Percentiles rank a stretch among this genome's conserved stretches.
phyloP scores from a whole-genome alignment of 1,139 yeast genomes.

The Scheffersomyces lignicola region DNA sequence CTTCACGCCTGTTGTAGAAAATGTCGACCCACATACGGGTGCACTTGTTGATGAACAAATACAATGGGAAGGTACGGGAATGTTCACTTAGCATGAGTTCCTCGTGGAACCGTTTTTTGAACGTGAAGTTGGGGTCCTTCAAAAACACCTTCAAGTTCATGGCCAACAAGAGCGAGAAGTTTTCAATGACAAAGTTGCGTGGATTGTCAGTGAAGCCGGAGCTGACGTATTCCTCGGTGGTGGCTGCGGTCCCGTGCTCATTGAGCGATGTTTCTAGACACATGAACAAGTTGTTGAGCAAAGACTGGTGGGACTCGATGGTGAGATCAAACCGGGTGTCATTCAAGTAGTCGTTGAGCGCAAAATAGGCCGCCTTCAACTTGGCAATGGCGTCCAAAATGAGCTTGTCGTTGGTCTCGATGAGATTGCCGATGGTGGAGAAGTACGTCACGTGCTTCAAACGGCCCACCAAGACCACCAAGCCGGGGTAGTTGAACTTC shows the following conservation, averaged over 20 bases:
- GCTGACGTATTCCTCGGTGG: constrained; percentile 45
- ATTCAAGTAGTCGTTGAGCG: constrained; percentile 39
- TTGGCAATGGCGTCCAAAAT: constrained; percentile 33
- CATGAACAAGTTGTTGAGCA: constrained; percentile 43
- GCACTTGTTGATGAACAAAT: constrained; percentile 34
- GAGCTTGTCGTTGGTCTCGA: constrained; percentile 39
- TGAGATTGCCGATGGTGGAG: constrained; percentile 39
- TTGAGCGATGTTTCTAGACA: constrained; percentile 44
- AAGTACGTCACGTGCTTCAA: constrained; percentile 48
- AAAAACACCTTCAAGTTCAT: constrained; percentile 54
- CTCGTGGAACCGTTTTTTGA: constrained; percentile 59
- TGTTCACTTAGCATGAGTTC: constrained; percentile 54
- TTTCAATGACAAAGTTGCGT: constrained; percentile 38
- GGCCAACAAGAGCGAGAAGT: constrained; percentile 43
- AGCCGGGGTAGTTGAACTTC: constrained; percentile 38
- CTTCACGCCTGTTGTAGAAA: constrained; percentile 30
- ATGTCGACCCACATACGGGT: constrained; percentile 41
- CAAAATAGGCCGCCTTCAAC: constrained; percentile 37
- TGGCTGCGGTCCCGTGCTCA: constrained; percentile 46
- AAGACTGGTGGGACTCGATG: constrained; percentile 40
- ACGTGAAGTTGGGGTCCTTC: constrained; percentile 55
- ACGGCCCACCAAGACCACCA: constrained; percentile 45
- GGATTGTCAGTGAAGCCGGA: constrained; percentile 52
- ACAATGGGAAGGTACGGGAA: constrained; percentile 43
- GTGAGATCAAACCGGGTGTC: constrained; percentile 40